Base-by-base conservation (phyloP, 805 yeast genomes). In the Yamadazyma takamatsuzukensis region DNA sequence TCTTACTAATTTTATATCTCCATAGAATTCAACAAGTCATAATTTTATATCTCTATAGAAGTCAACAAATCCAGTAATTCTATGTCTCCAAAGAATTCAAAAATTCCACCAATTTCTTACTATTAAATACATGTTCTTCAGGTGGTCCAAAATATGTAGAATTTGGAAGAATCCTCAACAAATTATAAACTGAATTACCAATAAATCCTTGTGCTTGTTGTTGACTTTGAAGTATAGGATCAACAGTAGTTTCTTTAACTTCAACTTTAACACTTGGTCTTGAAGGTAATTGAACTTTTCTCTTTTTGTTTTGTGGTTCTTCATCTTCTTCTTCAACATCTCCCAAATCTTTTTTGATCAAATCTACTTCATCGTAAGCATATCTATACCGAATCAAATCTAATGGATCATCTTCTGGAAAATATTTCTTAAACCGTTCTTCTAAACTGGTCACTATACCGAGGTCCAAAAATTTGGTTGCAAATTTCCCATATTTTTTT, bases 401-500 rank as follows among this genome's bases (percentile, higher is more conserved):
- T 32, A 49, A 56, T 34, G 64, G 61, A 28, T 72, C 68, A 18
- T 74, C 80, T 4, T 76, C 72, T 0, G 89, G 84, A 54, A 85
- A 88, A 21, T 70, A 57, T 39, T 76, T 79, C 19, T 70, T 61
- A 54, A 72, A 88, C 40, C 94, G 72, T 35, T 65, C 68, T 41
- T 84, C 88, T 28, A 90, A 68, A 30, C 75, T 69, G 29, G 71
- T 62, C 5, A 88, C 78, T 10, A 84, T 81, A 27, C 74, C 72
- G 15, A 84, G 56, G 44, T 82, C 88, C 21, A 90, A 85, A 50
- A 74, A 79, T 33, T 71, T 72, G 2, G 82, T 67, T 41, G 89
- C 94, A 51, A 80, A 81, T 30, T 70, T 64, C 29, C 84, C 71
- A 58, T 82, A 84, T 27, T 70, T 54, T 29, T 53, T 59, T 32